phyloP scores from a whole-genome alignment of 2,329 filamentous ascomycete genomes.

The Zymoseptoria crescenta region DNA sequence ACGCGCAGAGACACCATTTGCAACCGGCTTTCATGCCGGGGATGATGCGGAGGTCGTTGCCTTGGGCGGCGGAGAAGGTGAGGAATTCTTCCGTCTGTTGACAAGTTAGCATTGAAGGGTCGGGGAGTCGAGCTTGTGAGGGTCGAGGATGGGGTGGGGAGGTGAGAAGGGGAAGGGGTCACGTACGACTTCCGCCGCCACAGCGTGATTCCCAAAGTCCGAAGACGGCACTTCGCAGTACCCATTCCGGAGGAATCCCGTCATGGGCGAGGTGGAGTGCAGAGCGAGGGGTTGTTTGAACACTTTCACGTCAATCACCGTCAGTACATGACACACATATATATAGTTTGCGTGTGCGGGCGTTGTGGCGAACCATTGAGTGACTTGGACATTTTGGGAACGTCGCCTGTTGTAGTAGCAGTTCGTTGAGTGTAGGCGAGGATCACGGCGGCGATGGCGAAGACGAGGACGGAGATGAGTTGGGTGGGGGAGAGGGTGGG shows the following conservation, averaged over 20 bases:
- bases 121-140: no score
- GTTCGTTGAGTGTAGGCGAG: conserved; percentile 12
- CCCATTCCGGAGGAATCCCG: conserved; percentile 54
- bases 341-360: no score
- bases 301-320: no score
- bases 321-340: no score
- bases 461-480: neutral
- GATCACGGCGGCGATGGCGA: conserved; percentile 1
- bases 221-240: conserved; percentile 50
- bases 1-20: conserved; percentile 57
- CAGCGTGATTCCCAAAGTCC: conserved; percentile 53
- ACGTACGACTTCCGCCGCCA: conserved; percentile 45
- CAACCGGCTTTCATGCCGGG: conserved; percentile 50
- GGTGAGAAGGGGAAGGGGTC: neutral
- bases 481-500: neutral
- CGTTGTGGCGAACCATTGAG: conserved; percentile 25
- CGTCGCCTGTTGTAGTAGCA: conserved; percentile 7
- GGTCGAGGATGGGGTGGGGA: neutral
- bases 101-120: no score
- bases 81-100: conserved; percentile 41
- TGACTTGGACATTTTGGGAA: conserved; percentile 29
- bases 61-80: conserved; percentile 50
- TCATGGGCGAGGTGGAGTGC: conserved; percentile 51
- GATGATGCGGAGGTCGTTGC: conserved; percentile 50
- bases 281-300: conserved; percentile 51